Evolutionary conservation across 2,329 filamentous ascomycete species (phyloP).

Genomic region (Arthrobotrys sinensis): DNA sequence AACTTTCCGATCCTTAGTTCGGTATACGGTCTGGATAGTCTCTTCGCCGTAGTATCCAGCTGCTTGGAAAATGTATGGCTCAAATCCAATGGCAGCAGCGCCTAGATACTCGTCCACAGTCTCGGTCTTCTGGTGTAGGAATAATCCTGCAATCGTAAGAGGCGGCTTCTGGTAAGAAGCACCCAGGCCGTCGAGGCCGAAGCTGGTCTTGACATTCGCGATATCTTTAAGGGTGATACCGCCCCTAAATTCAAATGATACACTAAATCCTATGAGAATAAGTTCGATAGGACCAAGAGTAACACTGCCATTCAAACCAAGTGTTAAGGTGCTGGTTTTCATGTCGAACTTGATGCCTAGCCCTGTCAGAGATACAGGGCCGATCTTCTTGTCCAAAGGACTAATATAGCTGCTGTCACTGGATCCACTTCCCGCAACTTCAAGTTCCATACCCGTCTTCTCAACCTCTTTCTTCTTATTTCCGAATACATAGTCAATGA

Average conservation of each 20-base stretch:
- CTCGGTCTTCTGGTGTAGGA: constrained; percentile 64
- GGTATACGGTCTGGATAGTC: constrained; percentile 44
- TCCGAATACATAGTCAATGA: constrained; percentile 61
- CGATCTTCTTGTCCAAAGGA: constrained; percentile 26
- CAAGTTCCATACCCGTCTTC: background rate
- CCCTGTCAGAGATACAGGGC: constrained; percentile 3
- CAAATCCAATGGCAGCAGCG: constrained; percentile 66
- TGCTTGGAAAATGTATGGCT: constrained; percentile 67
- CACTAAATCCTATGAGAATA: constrained; percentile 66
- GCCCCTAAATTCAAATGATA: constrained; percentile 50
- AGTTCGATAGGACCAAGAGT: constrained; percentile 67
- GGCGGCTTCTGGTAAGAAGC: constrained; percentile 67
- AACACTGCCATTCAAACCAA: constrained; percentile 67
- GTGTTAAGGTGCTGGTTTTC: constrained; percentile 63
- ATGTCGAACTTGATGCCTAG: constrained; percentile 26
- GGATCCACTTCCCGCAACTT: background rate
- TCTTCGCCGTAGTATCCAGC: constrained; percentile 68
- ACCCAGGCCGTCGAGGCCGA: constrained; percentile 66
- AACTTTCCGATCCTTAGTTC: constrained; percentile 20
- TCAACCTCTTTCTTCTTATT: constrained; percentile 36
- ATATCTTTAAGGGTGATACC: constrained; percentile 62
- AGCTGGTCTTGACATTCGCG: constrained; percentile 36
- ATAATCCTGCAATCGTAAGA: constrained; percentile 67
- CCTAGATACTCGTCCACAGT: constrained; percentile 67
- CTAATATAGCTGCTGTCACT: constrained; percentile 16